phyloP scores from a whole-genome alignment of 2,329 filamentous ascomycete genomes.

The Fusarium sp. region DNA sequence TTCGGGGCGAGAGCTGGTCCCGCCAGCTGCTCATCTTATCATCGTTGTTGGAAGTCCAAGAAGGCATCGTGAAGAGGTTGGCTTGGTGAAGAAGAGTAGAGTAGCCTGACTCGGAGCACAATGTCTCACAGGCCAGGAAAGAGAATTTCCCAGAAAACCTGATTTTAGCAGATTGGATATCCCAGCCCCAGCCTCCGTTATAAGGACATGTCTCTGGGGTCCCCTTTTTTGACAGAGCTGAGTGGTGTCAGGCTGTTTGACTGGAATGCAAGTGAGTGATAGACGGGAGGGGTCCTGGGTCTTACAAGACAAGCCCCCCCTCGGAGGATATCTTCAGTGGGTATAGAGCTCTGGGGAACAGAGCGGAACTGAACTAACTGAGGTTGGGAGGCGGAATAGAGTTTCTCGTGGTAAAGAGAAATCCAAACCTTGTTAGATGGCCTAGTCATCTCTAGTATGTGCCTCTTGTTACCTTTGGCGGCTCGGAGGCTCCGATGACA shows the following conservation, averaged over 20 bases:
- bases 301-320: neutral
- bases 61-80: constrained; percentile 27
- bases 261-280: constrained; percentile 38
- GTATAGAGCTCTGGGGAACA: constrained; percentile 3
- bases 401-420: constrained; percentile 23
- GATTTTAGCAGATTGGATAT: neutral
- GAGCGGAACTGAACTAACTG: neutral
- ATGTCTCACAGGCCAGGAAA: constrained; percentile 19
- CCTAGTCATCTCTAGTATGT: constrained; percentile 5
- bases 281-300: constrained; percentile 15
- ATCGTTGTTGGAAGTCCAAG: constrained; percentile 26
- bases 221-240: constrained; percentile 4
- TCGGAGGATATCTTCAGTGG: constrained; percentile 8
- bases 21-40: constrained; percentile 38
- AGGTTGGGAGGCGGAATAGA: constrained; percentile 9
- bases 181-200: constrained; percentile 14
- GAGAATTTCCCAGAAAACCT: constrained; percentile 7
- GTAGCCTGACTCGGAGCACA: constrained; percentile 1
- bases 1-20: constrained; percentile 33
- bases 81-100: neutral
- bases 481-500: constrained; percentile 26
- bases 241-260: constrained; percentile 18
- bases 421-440: constrained; percentile 25
- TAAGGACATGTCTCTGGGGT: constrained; percentile 11
- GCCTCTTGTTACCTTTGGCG: constrained; percentile 23